Percentiles rank a stretch among this genome's conserved stretches.
These are phyloP conservation scores for Phaeotremella skinneri DNA, from an alignment of 768 basidiomycete species.

Conservation along the genomic window DNA sequence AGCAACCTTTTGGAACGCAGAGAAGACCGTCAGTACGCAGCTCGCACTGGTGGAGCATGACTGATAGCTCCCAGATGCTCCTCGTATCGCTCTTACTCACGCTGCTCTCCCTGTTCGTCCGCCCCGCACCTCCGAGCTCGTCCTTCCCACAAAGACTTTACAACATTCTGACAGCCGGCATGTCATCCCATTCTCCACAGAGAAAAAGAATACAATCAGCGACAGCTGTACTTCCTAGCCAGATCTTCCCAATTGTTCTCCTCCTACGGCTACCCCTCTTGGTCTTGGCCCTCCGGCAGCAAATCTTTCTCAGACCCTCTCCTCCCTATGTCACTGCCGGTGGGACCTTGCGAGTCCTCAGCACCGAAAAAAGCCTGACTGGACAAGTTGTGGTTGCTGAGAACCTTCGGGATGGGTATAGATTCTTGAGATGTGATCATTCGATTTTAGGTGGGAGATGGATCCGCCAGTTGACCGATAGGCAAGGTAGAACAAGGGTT, in stretches of 20 bases:
- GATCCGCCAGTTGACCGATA: conserved; percentile 56
- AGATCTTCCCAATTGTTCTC: conserved; percentile 29
- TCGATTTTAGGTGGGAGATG: conserved; percentile 70
- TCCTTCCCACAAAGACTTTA: conserved; percentile 13
- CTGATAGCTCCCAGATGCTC: conserved; percentile 31
- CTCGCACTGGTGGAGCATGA: background rate
- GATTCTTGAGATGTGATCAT: conserved; percentile 59
- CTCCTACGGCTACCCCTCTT: conserved; percentile 33
- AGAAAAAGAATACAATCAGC: background rate
- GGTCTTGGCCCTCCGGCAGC: conserved; percentile 34
- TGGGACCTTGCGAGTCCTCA: conserved; percentile 40
- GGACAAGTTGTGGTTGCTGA: conserved; percentile 83
- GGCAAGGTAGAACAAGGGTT: conserved; percentile 55
- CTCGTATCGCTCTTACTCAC: conserved; percentile 37
- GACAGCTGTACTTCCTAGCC: conserved; percentile 16
- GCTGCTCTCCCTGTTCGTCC: conserved; percentile 24
- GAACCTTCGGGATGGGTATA: conserved; percentile 47
- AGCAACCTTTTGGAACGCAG: conserved; percentile 12
- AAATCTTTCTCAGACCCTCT: conserved; percentile 30
- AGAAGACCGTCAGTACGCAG: conserved; percentile 30
- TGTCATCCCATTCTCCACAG: background rate
- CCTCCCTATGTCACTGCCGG: conserved; percentile 34
- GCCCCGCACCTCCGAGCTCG: conserved; percentile 14
- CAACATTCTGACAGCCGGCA: background rate
- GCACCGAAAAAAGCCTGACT: conserved; percentile 55